Evolutionary conservation across 176 grass and related monocot species (phyloP), one percentile per base, ranked within the genome.

Genomic region (Poa pratensis): DNA sequence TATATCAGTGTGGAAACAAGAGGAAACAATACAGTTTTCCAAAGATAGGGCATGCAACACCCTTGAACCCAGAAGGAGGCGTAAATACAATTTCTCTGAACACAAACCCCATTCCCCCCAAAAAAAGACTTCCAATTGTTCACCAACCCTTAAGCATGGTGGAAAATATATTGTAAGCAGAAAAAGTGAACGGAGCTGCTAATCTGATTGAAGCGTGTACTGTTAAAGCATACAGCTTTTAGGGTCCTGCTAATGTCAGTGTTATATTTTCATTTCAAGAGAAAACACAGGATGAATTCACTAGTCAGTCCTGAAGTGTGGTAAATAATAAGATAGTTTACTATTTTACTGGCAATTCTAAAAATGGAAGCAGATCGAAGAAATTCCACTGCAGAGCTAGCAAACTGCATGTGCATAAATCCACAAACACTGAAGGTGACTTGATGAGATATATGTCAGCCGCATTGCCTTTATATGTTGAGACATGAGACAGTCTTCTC

Each of bases 1-100:
- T 82, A 82, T 69, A 74, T 64, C 40, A 72, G 69, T 54, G 42
- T 13, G 5, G 24, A 80, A 87, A 30, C 73, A 18, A 20, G 9
- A 75, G 8, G 73, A 75, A 75, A 48, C 48, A 75, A 75, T 75
- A 75, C 48, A 53, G 48, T 75, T 75, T 75, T 53, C 20, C 59
- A 37, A 15, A n/a, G 58, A 62, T 27, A 75, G 17, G 9, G 15
- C 10, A 86, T 80, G 68, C 55, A 52, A 40, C 18, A 55, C 16
- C 1, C 62, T 66, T 66, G 77, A 73, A 75, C 57, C 3, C 59
- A 42, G 5, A 50, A 59, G 5, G 2, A 52, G 46, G 34, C 1
- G 8, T 27, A 48, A 71, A 86, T 51, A 18, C 12, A 43, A n/a
- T 37, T 50, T 32, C 51, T 43, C 19, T 3, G 5, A 86, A 71